Base-by-base conservation (phyloP, 139 green algal genomes). In the Micromonas pusilla region DNA sequence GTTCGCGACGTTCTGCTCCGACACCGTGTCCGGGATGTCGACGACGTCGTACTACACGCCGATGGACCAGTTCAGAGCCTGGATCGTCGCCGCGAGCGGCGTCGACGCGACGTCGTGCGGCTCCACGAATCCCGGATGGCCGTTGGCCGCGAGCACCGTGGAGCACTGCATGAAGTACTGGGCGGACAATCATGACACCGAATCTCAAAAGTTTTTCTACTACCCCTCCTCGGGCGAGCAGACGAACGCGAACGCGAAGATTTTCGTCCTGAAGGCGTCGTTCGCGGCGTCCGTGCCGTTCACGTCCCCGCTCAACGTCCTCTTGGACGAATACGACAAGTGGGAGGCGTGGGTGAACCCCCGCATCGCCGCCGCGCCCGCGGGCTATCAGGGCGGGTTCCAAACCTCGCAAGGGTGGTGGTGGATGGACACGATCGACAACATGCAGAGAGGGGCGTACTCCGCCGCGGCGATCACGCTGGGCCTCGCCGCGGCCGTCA, bases 371-470 rank as follows among this genome's bases (percentile, higher is more conserved):
- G 30, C 21, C n/a, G 54, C 54, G 9, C 72, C 72, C 2, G 33
- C 30, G 23, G 72, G 72, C 16, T 5, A 65, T 21, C 37, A 64
- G 1, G 36, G 25, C 66, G 52, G 72, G 25, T 81, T 60, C 34
- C 68, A 77, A 52, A 68, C 31, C 77, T 26, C 13, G 20, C 66
- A 68, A 5, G 66, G 52, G 25, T 81, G 72, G 34, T 37, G 28
- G n/a, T 81, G 77, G 77, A 68, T 65, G 23, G 77, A 81, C 45
- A 81, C 77, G 5, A 66, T 76, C 31, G 21, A 31, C 1, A n/a
- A 68, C n/a, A 81, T 81, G 77, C 31, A 54, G 21, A 34, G 68
- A 9, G 26, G n/a, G 20, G 66, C 66, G 30, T 67, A 70, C 66
- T 31, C 32, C 20, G 60, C 64, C n/a, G 66, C 66, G 21, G n/a